Base-by-base conservation (phyloP, 179 eudicot species). In the Spinacia oleracea region DNA sequence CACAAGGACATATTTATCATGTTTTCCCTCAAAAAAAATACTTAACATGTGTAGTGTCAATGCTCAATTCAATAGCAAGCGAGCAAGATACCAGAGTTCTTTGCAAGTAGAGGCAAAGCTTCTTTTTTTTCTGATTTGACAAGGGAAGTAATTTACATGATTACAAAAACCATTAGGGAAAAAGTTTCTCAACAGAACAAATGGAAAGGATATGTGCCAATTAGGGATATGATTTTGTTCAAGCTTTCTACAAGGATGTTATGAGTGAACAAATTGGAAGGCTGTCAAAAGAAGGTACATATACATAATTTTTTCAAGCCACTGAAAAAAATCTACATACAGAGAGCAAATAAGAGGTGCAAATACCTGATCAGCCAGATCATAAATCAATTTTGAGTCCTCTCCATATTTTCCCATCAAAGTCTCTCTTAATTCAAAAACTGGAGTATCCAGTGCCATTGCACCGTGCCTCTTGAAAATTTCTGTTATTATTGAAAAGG, bases 401-500 rank as follows among this genome's bases (percentile, higher is more conserved):
- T 96, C 99, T 72, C 99, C 97, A 77, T 96, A 94, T 78, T 96
- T 96, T 25, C 99, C 99, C 91, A 83, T 92, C 45, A 96, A 87
- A 81, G 98, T 96, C 83, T 94, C 98, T 74, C 92, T 88, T 85
- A 96, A 78, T 84, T 96, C 99, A 87, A 94, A 94, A 72, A 82
- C 98, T 83, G 99, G 99, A 29, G 99, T 96, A 87, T 94, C 98
- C 58, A 96, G 82, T 40, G 98, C 93, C 82, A 80, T 88, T 32
- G 97, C 99, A 73, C 98, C 99, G 74, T 96, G 99, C 90, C 91
- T 88, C 85, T 92, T 90, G 85, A 96, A 96, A 74, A 94, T 96
- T 14, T 90, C 85, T 27, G 70, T 73, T 32, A 96, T 91, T 48
- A 91, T 87, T 25, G 96, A 79, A 70, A 96, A 96, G 45, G 97